These are phyloP conservation scores for Aspergillus neotritici DNA, from an alignment of 2,329 filamentous ascomycete genomes.

Conservation along the genomic window DNA sequence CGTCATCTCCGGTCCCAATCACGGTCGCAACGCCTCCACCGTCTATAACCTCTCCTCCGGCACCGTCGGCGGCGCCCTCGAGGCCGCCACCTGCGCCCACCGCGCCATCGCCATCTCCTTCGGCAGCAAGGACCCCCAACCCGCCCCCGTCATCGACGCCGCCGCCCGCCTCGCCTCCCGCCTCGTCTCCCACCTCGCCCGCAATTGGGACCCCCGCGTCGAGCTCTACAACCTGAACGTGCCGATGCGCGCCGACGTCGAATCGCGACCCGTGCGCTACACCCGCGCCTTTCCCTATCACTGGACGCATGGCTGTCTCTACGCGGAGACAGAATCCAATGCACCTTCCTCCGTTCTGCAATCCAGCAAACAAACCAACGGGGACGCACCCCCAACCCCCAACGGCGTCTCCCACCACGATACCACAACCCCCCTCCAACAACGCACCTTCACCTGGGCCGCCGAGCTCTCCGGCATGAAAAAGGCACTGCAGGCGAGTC, in stretches of 20 bases:
- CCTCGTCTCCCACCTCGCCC: conserved; percentile 67
- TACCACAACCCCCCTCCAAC: conserved; percentile 45
- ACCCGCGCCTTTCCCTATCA: conserved; percentile 80
- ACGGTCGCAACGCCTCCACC: conserved; percentile 71
- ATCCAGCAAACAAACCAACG: conserved; percentile 28
- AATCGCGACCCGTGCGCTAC: conserved; percentile 62
- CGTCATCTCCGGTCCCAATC: conserved; percentile 71
- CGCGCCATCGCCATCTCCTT: conserved; percentile 74
- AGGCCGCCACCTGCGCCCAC: conserved; percentile 63
- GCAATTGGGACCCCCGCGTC: conserved; percentile 64
- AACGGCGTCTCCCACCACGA: conserved; percentile 8
- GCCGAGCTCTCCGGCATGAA: conserved; percentile 79
- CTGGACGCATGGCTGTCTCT: conserved; percentile 72
- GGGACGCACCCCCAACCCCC: conserved; percentile 1
- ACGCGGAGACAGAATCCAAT: conserved; percentile 58
- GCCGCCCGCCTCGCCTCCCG: conserved; percentile 65
- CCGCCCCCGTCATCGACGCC: conserved; percentile 65
- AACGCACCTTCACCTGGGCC: conserved; percentile 87
- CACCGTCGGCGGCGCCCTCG: conserved; percentile 68
- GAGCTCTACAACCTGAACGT: conserved; percentile 85
- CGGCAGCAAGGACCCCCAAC: conserved; percentile 74
- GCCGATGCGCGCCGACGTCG: conserved; percentile 69
- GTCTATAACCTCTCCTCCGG: conserved; percentile 70
- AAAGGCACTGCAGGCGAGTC: conserved; percentile 67
- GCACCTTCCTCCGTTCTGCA: too few relatives aligned